Conservation (phyloP, 495 filamentous ascomycete species). For the Aspergillus indologenus region DNA sequence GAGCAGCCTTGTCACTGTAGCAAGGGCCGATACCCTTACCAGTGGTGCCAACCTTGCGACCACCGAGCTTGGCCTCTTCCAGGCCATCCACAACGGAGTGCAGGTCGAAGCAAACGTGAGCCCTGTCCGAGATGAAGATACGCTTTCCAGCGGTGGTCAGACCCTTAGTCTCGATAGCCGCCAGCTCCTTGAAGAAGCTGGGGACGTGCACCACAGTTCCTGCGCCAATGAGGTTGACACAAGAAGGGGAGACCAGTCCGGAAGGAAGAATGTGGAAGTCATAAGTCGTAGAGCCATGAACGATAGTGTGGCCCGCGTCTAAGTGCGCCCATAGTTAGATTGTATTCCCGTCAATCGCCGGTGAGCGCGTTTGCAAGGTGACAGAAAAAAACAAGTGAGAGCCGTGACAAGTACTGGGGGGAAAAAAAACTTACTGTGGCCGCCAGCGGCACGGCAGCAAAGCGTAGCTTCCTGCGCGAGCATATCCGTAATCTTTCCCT, state of each 20-base stretch:
- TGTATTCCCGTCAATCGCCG: conserved; percentile 6
- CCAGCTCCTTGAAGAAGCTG: conserved; percentile 83
- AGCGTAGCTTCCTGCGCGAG: conserved; percentile 56
- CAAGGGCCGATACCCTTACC: conserved; percentile 72
- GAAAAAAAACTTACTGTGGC: conserved; percentile 59
- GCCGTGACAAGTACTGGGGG: too few relatives aligned
- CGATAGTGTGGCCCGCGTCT: conserved; percentile 58
- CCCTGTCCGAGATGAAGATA: conserved; percentile 77
- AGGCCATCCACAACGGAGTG: conserved; percentile 80
- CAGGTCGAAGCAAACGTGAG: conserved; percentile 80
- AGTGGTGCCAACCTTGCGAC: conserved; percentile 56
- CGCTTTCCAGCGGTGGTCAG: conserved; percentile 59
- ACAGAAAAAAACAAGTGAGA: background rate
- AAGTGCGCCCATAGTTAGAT: background rate
- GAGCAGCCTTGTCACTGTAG: conserved; percentile 76
- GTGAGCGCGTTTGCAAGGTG: background rate
- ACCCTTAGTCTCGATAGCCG: conserved; percentile 67
- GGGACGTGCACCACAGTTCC: conserved; percentile 84
- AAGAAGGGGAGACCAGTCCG: conserved; percentile 72
- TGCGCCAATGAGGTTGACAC: conserved; percentile 80
- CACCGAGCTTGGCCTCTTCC: conserved; percentile 74
- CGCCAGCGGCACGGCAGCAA: conserved; percentile 62
- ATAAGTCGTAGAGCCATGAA: conserved; percentile 58
- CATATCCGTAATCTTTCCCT: conserved; percentile 71
- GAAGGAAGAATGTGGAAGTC: conserved; percentile 73